These are phyloP conservation scores for Cyclotella distinguenda DNA, from an alignment of 108 stramenopile genomes.

Conservation along the genomic window DNA sequence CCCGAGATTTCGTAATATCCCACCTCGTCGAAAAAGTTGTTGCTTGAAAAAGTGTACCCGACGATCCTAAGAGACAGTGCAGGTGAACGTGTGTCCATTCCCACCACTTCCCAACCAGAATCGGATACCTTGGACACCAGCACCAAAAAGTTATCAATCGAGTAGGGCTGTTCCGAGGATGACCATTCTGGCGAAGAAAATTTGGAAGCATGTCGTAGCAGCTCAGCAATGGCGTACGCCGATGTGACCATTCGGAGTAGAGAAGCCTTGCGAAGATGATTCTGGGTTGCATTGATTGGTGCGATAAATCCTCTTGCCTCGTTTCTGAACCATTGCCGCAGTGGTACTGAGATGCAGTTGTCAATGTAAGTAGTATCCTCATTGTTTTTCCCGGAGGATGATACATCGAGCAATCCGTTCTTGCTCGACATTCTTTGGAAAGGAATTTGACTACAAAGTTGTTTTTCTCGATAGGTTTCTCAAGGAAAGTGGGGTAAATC, in stretches of 20 bases:
- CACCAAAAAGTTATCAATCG: constrained; percentile 19
- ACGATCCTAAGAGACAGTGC: neutral
- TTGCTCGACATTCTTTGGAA: too few relatives aligned
- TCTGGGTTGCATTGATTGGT: neutral
- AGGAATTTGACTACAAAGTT: too few relatives aligned
- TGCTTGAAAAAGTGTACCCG: neutral
- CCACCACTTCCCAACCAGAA: constrained; percentile 3
- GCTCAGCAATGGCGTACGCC: neutral
- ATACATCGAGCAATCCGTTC: too few relatives aligned
- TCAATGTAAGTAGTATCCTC: too few relatives aligned
- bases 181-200: neutral
- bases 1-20: neutral
- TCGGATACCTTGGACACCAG: neutral
- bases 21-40: neutral
- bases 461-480: too few relatives aligned
- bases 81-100: neutral
- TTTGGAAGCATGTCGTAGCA: neutral
- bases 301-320: too few relatives aligned
- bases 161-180: neutral
- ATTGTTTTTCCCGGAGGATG: too few relatives aligned
- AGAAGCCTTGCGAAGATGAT: neutral
- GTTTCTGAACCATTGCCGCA: too few relatives aligned
- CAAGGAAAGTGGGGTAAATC: too few relatives aligned
- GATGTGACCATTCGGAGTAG: neutral
- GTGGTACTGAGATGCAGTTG: too few relatives aligned